phyloP scores from a whole-genome alignment of 2,329 filamentous ascomycete species.

The Calonectria ilicicola region DNA sequence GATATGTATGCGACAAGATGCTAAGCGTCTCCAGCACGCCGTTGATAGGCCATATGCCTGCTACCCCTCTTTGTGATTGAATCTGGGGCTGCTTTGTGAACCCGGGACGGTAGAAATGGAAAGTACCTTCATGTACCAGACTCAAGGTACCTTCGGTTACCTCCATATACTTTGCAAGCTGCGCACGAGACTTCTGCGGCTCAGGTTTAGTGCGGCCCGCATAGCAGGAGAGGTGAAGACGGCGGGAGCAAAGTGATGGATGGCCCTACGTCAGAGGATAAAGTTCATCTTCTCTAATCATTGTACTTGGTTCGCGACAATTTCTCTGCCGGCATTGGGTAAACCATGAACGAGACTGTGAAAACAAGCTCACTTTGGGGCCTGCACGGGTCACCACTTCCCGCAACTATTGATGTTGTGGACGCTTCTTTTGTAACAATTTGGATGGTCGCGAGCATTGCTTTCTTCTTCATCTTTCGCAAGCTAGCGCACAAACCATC shows the following conservation, averaged over 20 bases:
- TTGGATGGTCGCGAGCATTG: constrained; percentile 5
- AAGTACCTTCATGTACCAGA: constrained; percentile 10
- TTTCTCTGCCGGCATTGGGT: not conserved
- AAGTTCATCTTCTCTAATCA: not conserved
- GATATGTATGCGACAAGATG: not conserved
- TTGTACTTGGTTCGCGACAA: not conserved
- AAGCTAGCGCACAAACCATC: not conserved
- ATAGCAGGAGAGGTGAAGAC: not conserved
- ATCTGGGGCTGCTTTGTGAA: not conserved
- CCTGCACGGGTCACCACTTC: constrained; percentile 9
- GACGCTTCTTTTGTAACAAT: constrained; percentile 22
- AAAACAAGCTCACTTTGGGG: constrained; percentile 20
- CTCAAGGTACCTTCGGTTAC: constrained; percentile 12
- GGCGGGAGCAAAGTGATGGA: not conserved
- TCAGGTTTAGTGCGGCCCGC: not conserved
- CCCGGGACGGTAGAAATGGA: not conserved
- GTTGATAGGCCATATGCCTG: not conserved
- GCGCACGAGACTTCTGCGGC: not conserved
- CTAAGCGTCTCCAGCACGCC: not conserved
- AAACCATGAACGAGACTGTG: not conserved
- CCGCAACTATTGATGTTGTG: not conserved
- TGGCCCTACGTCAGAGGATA: not conserved
- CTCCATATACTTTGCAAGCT: not conserved
- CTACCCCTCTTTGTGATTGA: not conserved
- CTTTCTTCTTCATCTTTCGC: constrained; percentile 6